phyloP scores from a whole-genome alignment of 352 stramenopile species.

The Elongisporangium prolatum region DNA sequence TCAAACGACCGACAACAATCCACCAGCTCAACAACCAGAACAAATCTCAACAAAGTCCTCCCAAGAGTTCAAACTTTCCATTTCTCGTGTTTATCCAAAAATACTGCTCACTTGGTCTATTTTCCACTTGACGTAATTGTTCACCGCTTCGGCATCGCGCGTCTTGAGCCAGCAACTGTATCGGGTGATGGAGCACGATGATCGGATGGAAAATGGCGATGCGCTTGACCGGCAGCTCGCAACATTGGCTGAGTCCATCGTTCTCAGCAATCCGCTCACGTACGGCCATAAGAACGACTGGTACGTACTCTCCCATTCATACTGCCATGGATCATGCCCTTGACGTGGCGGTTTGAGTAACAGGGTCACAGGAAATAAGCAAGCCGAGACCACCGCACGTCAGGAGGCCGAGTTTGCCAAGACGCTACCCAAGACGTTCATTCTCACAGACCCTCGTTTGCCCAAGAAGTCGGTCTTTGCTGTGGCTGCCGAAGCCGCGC shows the following conservation, averaged over 20 bases:
- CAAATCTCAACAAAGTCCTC: too few relatives aligned
- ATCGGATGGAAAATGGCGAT: conserved; percentile 28
- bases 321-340: not conserved
- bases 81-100: too few relatives aligned
- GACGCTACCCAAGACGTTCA: conserved; percentile 52
- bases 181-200: conserved; percentile 4
- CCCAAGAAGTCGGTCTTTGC: conserved; percentile 42
- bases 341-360: conserved; percentile 2
- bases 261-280: conserved; percentile 73
- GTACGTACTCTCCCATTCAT: conserved; percentile 21
- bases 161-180: too few relatives aligned
- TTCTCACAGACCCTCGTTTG: conserved; percentile 52
- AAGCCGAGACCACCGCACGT: conserved; percentile 25
- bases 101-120: too few relatives aligned
- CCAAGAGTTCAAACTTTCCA: too few relatives aligned
- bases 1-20: too few relatives aligned
- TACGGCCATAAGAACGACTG: conserved; percentile 67
- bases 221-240: conserved; percentile 65
- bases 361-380: conserved; percentile 49
- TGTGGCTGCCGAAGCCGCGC: conserved; percentile 40
- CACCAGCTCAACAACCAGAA: too few relatives aligned
- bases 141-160: too few relatives aligned
- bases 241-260: conserved; percentile 65
- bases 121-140: too few relatives aligned
- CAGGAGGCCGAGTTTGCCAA: conserved; percentile 45